Evolutionary conservation across 2,329 filamentous ascomycete species (phyloP), one percentile per base, ranked within the genome.

Genomic region (Acrocalymma vagum): DNA sequence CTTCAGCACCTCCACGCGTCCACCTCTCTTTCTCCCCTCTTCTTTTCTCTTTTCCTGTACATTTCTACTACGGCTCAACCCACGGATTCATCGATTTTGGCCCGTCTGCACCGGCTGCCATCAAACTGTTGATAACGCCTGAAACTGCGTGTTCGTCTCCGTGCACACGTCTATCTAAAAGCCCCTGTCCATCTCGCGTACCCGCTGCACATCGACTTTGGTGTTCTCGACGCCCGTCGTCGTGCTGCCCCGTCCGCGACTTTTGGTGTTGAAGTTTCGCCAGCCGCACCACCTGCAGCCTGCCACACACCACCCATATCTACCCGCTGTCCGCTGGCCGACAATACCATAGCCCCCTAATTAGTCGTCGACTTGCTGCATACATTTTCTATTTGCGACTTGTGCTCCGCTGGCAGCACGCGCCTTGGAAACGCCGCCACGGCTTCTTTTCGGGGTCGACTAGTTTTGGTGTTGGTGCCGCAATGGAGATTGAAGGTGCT

Each of bases 251-350:
- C 37, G 46, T 55, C 50, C 52, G 45, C 47, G 31, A 42, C 43
- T 61, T 54, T 54, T 67, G 65, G 63, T 66, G 65, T 67, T 67
- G 62, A 62, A n/a, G 54, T 55, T 47, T 50, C 49, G 52, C 46
- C 42, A 42, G 51, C 33, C 45, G 39, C 49, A 35, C 50, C 20
- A 32, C 51, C 53, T 47, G 31, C 52, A 46, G 33, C 40, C 38
- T 29, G 37, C 47, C 36, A 26, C 39, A 38, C 23, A 29, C 31
- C 26, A 38, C 31, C 40, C 22, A 18, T 31, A 45, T 42, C 40
- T 38, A 33, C 37, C 24, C 27, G 28, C 36, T 38, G 39, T 11
- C 16, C 27, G 21, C 37, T 26, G 25, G n/a, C 30, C 39, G 21
- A 30, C 27, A 28, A 15, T n/a, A n/a, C n/a, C n/a, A n/a, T n/a